Base-by-base conservation (phyloP, 371 early-diverging fungal genomes). In the Nematocida homosporus region DNA sequence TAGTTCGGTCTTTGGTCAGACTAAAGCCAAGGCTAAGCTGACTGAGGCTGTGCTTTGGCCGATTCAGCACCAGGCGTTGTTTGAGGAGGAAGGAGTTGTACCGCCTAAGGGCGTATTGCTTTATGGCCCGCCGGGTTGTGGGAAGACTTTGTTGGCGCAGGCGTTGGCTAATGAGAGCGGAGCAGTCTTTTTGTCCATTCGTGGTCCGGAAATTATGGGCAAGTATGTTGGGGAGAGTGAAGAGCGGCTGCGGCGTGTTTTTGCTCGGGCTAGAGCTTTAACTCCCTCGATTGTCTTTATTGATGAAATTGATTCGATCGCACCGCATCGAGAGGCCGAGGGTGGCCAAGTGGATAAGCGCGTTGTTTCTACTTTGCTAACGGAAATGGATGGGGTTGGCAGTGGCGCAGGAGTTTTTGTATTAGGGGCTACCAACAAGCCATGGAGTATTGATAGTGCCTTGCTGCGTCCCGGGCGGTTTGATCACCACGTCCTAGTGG, bases 291-390 rank as follows among this genome's bases (percentile, higher is more conserved):
- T 97, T 75, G 90, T 97, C 66, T 97, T 97, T 82, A 92, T 97
- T 41, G 98, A 97, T 80, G 98, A 97, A 86, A 97, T 97, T 79
- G 98, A 97, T 85, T 96, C 98, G 2, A 95, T 97, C 75, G 97
- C 95, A 65, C 95, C 93, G 83, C 91, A 95, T 25, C 91, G 96
- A 80, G 92, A 92, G 27, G 29, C 78, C n/a, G 86, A 87, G 0
- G 88, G 89, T 81, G 92, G 91, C 35, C 93, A 93, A 53, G 93
- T 66, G 80, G 97, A 96, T 79, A 96, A 95, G 84, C 89, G 96
- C 48, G 96, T 95, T 83, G 84, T 90, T 10, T 89, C 89, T 69
- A 97, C 97, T 0, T 86, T 96, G 50, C 84, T 97, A 65, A 95
- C 95, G 8, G 96, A 96, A 86, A 95, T 97, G 94, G 98, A 97